These are phyloP conservation scores for Chlamydomonas urium DNA, from an alignment of 139 green algal species.

Conservation along the genomic window DNA sequence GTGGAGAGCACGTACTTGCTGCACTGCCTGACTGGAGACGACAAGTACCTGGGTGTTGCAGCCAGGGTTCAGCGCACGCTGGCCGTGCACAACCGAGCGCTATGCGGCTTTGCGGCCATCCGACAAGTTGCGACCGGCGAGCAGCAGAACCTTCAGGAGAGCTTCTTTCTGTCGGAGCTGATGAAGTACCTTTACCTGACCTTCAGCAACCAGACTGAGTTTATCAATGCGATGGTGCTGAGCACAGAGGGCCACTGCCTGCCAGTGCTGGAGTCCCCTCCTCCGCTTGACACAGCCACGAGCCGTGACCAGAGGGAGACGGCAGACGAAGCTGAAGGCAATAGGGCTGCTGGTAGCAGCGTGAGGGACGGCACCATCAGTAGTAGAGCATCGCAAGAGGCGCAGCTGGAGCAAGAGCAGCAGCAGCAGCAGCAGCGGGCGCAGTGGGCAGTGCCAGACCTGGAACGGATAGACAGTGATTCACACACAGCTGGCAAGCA, in stretches of 20 bases:
- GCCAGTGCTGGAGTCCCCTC: slow-evolving; percentile 19
- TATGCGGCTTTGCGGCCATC: slow-evolving; percentile 67
- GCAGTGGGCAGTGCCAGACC: not conserved
- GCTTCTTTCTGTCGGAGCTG: slow-evolving; percentile 89
- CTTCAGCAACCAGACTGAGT: slow-evolving; percentile 40
- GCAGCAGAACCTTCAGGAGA: slow-evolving; percentile 82
- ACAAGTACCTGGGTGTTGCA: slow-evolving; percentile 29
- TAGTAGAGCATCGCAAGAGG: not conserved
- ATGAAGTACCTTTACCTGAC: slow-evolving; percentile 86
- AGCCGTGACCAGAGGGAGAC: not conserved
- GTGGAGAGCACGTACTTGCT: slow-evolving; percentile 89
- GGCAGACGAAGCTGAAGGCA: not conserved
- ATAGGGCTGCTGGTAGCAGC: not conserved
- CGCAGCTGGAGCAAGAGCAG: slow-evolving; percentile 6
- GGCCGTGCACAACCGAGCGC: slow-evolving; percentile 20
- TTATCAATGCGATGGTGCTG: slow-evolving; percentile 56
- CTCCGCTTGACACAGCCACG: not conserved
- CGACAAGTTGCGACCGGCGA: slow-evolving; percentile 61
- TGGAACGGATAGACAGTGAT: not conserved
- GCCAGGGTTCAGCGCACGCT: slow-evolving; percentile 42
- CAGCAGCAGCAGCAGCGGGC: slow-evolving; percentile 17
- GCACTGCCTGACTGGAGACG: slow-evolving; percentile 57
- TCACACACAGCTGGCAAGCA: not conserved
- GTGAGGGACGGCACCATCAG: not conserved
- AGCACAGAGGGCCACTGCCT: slow-evolving; percentile 67